Percentiles rank a stretch among this genome's conserved stretches.
These are phyloP conservation scores for Nicotiana rustica DNA, from an alignment of 305 asterid genomes.

Conservation along the genomic window DNA sequence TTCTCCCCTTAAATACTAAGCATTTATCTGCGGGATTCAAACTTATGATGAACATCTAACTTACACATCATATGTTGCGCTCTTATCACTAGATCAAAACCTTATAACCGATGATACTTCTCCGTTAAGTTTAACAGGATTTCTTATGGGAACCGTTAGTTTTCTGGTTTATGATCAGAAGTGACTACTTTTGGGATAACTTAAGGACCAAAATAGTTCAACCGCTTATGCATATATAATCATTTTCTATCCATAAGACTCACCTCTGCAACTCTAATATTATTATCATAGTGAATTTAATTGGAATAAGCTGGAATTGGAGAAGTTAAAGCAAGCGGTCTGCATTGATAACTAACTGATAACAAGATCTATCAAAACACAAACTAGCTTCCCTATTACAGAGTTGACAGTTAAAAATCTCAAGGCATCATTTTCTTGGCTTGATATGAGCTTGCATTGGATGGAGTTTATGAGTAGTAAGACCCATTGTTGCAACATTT, in stretches of 20 bases:
- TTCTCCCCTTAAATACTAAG: no score
- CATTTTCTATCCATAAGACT: neutral
- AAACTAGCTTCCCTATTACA: neutral
- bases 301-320: neutral
- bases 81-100: no score
- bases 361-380: neutral
- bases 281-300: neutral
- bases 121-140: no score
- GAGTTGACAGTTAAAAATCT: neutral
- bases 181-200: no score
- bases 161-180: no score
- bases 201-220: no score
- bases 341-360: neutral
- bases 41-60: no score
- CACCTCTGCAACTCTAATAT: neutral
- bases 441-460: constrained; percentile 64
- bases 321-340: neutral
- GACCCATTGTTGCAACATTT: constrained; percentile 71
- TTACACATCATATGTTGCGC: no score
- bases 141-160: no score
- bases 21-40: no score
- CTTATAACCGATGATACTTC: no score
- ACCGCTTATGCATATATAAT: no score
- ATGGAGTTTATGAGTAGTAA: constrained; percentile 74
- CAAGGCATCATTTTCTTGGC: constrained; percentile 52